Base-by-base conservation (phyloP, 768 basidiomycete species). In the Lactarius sp. region DNA sequence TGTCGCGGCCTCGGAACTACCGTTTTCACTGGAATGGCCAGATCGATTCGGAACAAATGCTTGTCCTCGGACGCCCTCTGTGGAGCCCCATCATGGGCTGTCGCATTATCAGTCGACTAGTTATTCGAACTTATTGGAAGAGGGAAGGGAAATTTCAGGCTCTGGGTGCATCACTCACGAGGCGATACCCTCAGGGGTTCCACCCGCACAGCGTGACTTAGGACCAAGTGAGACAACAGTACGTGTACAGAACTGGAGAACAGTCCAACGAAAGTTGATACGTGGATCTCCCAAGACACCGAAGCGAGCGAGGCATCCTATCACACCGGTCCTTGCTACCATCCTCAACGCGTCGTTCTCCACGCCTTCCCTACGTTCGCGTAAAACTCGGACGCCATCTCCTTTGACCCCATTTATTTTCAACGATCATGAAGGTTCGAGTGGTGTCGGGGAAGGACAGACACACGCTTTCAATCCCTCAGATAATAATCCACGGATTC, bases 151-250 rank as follows among this genome's bases (percentile, higher is more conserved):
- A 46, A 9, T 34, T 20, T 22, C 7, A 14, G 46, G 20, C 13
- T 47, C 46, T 49, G 56, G 56, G 18, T 37, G n/a, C 16, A 31
- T 20, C 57, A 41, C 46, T 33, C 52, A 49, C n/a, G 37, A 59
- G 31, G 42, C 46, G n/a, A 41, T 39, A 41, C 34, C 46, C 6
- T 8, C 31, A 20, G 31, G 4, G 14, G 8, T 37, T 37, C n/a
- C 52, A 27, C 34, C n/a, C 41, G 41, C 50, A 14, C 57, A 13
- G 37, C 2, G 46, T 27, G 57, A 49, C n/a, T 53, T 39, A 20
- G 57, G 4, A 20, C 44, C 44, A 47, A 51, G 18, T 22, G 52
- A 39, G 56, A 54, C 46, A 34, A n/a, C 36, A 27, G 62, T 64
- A 33, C 57, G 57, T 64, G 37, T 13, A 7, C 31, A 49, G 39